Conservation (phyloP, 179 eudicot genomes). For the Amaranthus tricolor region DNA sequence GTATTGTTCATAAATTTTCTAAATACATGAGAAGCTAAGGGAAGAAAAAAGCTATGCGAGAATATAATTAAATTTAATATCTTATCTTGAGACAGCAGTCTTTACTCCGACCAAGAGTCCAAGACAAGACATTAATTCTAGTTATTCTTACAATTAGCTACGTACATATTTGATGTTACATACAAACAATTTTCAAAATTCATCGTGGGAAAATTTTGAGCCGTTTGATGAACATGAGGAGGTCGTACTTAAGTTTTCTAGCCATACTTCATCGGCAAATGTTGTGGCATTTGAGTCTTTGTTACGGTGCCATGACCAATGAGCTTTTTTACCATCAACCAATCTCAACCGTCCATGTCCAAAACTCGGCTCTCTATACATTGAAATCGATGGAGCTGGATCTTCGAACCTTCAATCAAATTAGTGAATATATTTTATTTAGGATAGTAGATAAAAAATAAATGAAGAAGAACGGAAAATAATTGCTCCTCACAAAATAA, state of each 20-base stretch:
- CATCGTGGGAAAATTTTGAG: constrained; percentile 17
- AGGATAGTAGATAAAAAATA: background rate
- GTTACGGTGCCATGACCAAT: constrained; percentile 72
- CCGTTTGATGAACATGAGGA: constrained; percentile 20
- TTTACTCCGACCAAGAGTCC: too few relatives aligned
- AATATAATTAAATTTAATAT: too few relatives aligned
- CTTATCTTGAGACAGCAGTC: too few relatives aligned
- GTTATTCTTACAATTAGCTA: too few relatives aligned
- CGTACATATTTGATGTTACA: too few relatives aligned
- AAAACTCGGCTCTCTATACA: constrained; percentile 61
- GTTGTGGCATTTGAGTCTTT: constrained; percentile 36
- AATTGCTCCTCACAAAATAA: background rate
- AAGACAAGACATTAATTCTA: too few relatives aligned
- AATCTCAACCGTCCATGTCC: constrained; percentile 72
- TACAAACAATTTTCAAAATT: constrained; percentile 5
- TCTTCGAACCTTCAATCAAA: constrained; percentile 43
- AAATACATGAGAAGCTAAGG: too few relatives aligned
- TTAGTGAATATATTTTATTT: background rate
- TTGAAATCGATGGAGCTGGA: constrained; percentile 58
- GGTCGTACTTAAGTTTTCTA: constrained; percentile 47
- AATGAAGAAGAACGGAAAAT: background rate
- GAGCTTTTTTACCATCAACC: constrained; percentile 43
- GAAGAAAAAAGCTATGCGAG: too few relatives aligned
- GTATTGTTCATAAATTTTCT: too few relatives aligned
- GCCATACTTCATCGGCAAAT: constrained; percentile 44